Evolutionary conservation across 345 rosid species (phyloP).

Genomic region (Luvunga scandens): DNA sequence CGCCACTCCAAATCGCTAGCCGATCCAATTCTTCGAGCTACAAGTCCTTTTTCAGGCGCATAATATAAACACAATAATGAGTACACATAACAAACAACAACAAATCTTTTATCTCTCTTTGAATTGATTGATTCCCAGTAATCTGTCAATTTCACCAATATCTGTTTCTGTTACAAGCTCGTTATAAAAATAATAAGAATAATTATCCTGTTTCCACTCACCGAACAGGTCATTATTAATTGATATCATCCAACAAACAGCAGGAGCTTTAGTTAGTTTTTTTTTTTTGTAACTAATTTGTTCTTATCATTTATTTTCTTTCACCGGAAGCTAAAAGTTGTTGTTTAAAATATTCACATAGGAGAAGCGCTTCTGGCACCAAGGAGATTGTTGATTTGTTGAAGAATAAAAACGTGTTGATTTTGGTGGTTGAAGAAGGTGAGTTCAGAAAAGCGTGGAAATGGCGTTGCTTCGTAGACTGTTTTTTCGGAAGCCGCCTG

Average conservation of each 20-base stretch:
- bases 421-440: neutral
- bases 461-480: slow-evolving; percentile 89
- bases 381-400: neutral
- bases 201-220: neutral
- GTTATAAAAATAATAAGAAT: neutral
- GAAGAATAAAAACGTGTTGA: neutral
- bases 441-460: slow-evolving; percentile 9
- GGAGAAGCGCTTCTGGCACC: neutral
- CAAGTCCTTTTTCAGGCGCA: neutral
- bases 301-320: neutral
- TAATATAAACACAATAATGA: neutral
- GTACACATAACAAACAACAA: too few species aligned
- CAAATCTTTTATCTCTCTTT: neutral
- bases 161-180: neutral
- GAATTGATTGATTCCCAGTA: neutral
- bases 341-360: neutral
- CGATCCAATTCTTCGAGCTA: neutral
- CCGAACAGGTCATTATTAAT: neutral
- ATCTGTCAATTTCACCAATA: neutral
- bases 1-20: neutral
- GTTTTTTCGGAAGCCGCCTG: slow-evolving; percentile 85
- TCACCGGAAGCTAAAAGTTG: neutral
- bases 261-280: neutral
- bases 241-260: neutral
- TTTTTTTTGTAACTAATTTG: too few species aligned